Evolutionary conservation across 1,284 basidiomycete species (phyloP).

Genomic region (Moniliophthora roreri): DNA sequence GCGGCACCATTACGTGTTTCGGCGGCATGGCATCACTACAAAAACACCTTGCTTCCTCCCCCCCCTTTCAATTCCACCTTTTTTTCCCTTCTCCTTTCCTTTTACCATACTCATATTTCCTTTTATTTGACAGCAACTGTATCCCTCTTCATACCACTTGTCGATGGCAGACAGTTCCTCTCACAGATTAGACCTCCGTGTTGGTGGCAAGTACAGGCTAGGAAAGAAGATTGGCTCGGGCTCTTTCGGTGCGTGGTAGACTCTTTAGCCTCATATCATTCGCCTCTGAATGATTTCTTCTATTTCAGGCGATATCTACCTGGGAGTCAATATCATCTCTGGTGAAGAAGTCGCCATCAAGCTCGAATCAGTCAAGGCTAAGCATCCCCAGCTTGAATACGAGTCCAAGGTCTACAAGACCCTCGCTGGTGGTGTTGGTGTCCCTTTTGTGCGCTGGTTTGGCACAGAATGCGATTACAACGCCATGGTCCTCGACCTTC

Average conservation of each 20-base stretch:
- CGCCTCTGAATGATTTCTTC: neutral
- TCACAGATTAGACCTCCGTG: conserved; percentile 88
- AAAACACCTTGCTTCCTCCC: neutral
- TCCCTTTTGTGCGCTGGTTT: conserved; percentile 98
- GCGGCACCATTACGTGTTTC: conserved; percentile 3
- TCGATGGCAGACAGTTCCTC: conserved; percentile 68
- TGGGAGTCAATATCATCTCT: conserved; percentile 99
- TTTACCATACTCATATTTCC: neutral
- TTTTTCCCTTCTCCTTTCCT: neutral
- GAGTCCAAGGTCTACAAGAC: conserved; percentile 98
- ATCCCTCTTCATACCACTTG: neutral
- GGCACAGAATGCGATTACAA: conserved; percentile 99
- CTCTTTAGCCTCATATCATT: conserved; percentile 3
- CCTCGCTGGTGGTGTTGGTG: conserved; percentile 95
- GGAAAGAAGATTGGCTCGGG: conserved; percentile 99
- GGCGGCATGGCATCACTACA: neutral
- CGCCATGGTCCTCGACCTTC: conserved; percentile 98
- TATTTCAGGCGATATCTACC: conserved; percentile 90
- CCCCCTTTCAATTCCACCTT: neutral
- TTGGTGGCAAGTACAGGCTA: conserved; percentile 98
- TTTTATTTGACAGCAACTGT: neutral
- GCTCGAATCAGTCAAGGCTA: conserved; percentile 99
- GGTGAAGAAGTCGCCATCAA: conserved; percentile 99
- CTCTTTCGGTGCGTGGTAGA: conserved; percentile 79
- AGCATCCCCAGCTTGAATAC: conserved; percentile 99